Conservation (phyloP, 345 rosid species). For the Citrus sinensis region DVS_A1.0 CM039169.1:2252001-2252500, state of each 20-base stretch:
- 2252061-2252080: neutral
- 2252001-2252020: neutral
- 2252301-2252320: slow-evolving; percentile 90
- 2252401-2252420: neutral
- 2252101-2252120: neutral
- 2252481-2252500: slow-evolving; percentile 13
- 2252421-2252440: neutral
- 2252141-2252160: neutral
- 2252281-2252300: slow-evolving; percentile 80
- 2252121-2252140: neutral
- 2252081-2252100: neutral
- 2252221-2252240: neutral
- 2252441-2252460: neutral
- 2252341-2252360: slow-evolving; percentile 83
- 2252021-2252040: neutral
- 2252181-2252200: neutral
- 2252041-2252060: neutral
- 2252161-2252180: neutral
- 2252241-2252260: neutral
- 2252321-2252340: slow-evolving; percentile 53
- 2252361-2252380: slow-evolving; percentile 65
- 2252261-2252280: neutral
- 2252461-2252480: neutral
- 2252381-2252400: slow-evolving; percentile 38
- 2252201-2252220: neutral